phyloP scores from a whole-genome alignment of 768 basidiomycete species.

The Boletus pseudopeckii region DNA sequence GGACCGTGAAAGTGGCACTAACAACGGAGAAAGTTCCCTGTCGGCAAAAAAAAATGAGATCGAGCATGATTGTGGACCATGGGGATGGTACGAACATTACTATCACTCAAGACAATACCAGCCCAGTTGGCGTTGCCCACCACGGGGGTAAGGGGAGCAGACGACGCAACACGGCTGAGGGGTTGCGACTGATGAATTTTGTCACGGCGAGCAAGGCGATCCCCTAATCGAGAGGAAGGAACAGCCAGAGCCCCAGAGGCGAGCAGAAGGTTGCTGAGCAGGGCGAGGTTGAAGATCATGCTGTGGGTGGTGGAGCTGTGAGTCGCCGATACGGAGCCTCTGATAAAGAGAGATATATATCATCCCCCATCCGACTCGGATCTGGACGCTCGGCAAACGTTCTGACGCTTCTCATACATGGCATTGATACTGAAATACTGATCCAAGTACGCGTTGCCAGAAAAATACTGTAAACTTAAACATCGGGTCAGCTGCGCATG shows the following conservation, averaged over 20 bases:
- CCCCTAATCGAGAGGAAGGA: neutral
- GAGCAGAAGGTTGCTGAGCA: constrained; percentile 18
- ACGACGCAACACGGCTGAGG: too few relatives aligned
- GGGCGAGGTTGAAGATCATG: constrained; percentile 18
- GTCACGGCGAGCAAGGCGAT: too few relatives aligned
- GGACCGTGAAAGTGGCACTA: constrained; percentile 20
- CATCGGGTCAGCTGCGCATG: too few relatives aligned
- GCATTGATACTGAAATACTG: neutral
- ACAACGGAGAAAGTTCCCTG: constrained; percentile 20
- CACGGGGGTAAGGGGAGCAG: too few relatives aligned
- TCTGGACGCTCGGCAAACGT: constrained; percentile 9
- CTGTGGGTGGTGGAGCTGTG: neutral
- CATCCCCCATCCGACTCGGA: neutral
- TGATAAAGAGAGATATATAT: neutral
- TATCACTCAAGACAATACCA: too few relatives aligned
- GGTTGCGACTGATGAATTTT: too few relatives aligned
- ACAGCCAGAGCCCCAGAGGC: constrained; percentile 14
- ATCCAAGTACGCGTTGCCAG: neutral
- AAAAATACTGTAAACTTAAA: too few relatives aligned
- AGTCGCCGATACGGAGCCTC: constrained; percentile 2
- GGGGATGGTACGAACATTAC: constrained; percentile 1
- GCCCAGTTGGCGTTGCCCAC: too few relatives aligned
- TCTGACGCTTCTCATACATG: neutral
- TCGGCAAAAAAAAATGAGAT: neutral
- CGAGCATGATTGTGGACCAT: neutral